Conservation (phyloP, 306 rosid genomes). For the Albizia julibrissin region DNA sequence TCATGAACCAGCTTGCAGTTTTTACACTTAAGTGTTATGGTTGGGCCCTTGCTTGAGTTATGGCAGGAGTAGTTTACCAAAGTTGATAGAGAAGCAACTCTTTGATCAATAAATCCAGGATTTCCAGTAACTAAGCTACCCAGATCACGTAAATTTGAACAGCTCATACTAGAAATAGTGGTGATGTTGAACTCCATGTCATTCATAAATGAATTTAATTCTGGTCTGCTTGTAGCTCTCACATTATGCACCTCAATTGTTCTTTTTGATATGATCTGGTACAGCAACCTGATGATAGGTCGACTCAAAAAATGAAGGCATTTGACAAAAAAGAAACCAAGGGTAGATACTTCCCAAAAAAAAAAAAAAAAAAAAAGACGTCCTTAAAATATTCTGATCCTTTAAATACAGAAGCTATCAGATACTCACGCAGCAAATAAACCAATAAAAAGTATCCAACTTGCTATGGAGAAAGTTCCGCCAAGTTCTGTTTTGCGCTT, state of each 20-base stretch:
- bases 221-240: slow-evolving; percentile 83
- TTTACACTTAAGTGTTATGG: slow-evolving; percentile 57
- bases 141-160: slow-evolving; percentile 79
- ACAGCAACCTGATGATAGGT: slow-evolving; percentile 76
- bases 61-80: slow-evolving; percentile 70
- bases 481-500: slow-evolving; percentile 99
- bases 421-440: slow-evolving; percentile 90
- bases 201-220: slow-evolving; percentile 64
- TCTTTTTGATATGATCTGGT: slow-evolving; percentile 92
- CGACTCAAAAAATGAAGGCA: slow-evolving; percentile 44
- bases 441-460: slow-evolving; percentile 93
- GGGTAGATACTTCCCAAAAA: background rate
- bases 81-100: slow-evolving; percentile 58
- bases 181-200: slow-evolving; percentile 92
- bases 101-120: slow-evolving; percentile 79
- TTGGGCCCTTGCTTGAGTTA: slow-evolving; percentile 89
- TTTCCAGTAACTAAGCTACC: slow-evolving; percentile 68
- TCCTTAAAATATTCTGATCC: slow-evolving; percentile 7
- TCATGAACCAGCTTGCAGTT: slow-evolving; percentile 65
- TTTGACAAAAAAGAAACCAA: slow-evolving; percentile 25
- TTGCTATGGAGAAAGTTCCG: slow-evolving; percentile 93
- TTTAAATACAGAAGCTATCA: slow-evolving; percentile 14
- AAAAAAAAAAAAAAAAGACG: background rate
- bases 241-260: slow-evolving; percentile 88
- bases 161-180: slow-evolving; percentile 81